Evolutionary conservation across 768 basidiomycete species (phyloP).

Genomic region (Tephrocybe sp.): DNA sequence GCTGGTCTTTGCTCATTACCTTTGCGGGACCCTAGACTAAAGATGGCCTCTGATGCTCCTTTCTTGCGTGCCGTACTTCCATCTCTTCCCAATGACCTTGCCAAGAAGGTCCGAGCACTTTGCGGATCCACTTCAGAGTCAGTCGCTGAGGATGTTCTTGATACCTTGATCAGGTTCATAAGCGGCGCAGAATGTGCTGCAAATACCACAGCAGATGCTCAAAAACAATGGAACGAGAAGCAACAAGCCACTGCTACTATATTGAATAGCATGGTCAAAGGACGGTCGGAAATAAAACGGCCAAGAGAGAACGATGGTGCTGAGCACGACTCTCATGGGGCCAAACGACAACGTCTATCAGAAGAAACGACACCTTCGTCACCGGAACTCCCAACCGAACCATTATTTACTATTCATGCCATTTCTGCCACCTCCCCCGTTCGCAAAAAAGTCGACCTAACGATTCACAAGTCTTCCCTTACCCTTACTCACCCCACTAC

Average conservation of each 20-base stretch:
- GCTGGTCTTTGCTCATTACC: constrained; percentile 8
- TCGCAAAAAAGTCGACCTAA: constrained; percentile 73
- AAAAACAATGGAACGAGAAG: constrained; percentile 36
- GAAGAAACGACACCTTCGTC: constrained; percentile 14
- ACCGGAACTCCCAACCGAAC: constrained; percentile 33
- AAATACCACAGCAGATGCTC: constrained; percentile 25
- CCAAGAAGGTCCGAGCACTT: constrained; percentile 29
- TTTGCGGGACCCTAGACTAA: background rate
- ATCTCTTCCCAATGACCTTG: constrained; percentile 31
- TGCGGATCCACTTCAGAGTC: constrained; percentile 30
- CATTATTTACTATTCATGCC: constrained; percentile 58
- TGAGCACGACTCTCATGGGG: constrained; percentile 16
- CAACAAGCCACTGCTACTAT: constrained; percentile 30
- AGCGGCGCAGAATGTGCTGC: constrained; percentile 36
- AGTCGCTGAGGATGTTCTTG: constrained; percentile 30
- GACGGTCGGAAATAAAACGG: constrained; percentile 29
- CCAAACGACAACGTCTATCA: constrained; percentile 34
- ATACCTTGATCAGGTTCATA: constrained; percentile 42
- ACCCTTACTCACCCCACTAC: constrained; percentile 51
- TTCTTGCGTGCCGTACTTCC: constrained; percentile 34
- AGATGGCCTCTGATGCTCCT: constrained; percentile 25
- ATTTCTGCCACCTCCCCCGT: constrained; percentile 72
- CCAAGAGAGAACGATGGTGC: constrained; percentile 31
- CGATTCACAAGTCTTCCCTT: constrained; percentile 48
- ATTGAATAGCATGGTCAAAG: constrained; percentile 26